A percentile compares a stretch with the other conserved stretches of the same genome.
phyloP scores from a whole-genome alignment of 345 rosid species.

The Hirschfeldia incana region DNA sequence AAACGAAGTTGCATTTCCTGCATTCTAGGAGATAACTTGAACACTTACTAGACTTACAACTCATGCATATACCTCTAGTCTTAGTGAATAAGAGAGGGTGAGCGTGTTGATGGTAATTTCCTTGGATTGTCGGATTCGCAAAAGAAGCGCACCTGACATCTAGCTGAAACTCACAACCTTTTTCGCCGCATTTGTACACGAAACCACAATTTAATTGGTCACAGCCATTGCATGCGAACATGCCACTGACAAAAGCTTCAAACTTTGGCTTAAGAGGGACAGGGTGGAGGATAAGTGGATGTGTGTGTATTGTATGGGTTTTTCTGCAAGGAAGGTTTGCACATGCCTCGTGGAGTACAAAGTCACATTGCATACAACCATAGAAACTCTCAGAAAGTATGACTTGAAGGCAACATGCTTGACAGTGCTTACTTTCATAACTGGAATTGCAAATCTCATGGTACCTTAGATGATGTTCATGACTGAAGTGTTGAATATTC shows the following conservation, averaged over 20 bases:
- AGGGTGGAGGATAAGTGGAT: slow-evolving; percentile 1
- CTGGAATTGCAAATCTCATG: not conserved
- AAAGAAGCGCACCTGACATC: slow-evolving; percentile 19
- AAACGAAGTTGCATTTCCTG: not conserved
- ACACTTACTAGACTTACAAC: slow-evolving; percentile 14
- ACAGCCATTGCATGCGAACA: slow-evolving; percentile 12
- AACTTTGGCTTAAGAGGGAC: not conserved
- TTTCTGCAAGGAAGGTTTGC: not conserved
- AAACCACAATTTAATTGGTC: slow-evolving; percentile 17
- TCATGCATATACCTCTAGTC: not conserved
- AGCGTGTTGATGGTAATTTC: not conserved
- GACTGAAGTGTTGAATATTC: slow-evolving; percentile 8
- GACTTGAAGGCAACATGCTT: slow-evolving; percentile 5
- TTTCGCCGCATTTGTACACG: slow-evolving; percentile 3
- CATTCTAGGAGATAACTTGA: slow-evolving; percentile 6
- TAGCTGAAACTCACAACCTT: slow-evolving; percentile 9
- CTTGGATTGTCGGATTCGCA: not conserved
- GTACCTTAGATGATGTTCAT: not conserved
- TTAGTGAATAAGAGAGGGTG: slow-evolving; percentile 9
- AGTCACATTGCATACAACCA: slow-evolving; percentile 1
- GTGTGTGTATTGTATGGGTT: not conserved
- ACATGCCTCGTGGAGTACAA: not conserved
- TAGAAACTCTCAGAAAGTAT: not conserved
- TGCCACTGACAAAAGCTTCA: slow-evolving; percentile 5
- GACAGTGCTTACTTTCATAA: not conserved